A percentile compares a stretch with the other conserved stretches of the same genome.
phyloP scores from a whole-genome alignment of 1,284 basidiomycete species.

The Leccinum subfulvum region DNA sequence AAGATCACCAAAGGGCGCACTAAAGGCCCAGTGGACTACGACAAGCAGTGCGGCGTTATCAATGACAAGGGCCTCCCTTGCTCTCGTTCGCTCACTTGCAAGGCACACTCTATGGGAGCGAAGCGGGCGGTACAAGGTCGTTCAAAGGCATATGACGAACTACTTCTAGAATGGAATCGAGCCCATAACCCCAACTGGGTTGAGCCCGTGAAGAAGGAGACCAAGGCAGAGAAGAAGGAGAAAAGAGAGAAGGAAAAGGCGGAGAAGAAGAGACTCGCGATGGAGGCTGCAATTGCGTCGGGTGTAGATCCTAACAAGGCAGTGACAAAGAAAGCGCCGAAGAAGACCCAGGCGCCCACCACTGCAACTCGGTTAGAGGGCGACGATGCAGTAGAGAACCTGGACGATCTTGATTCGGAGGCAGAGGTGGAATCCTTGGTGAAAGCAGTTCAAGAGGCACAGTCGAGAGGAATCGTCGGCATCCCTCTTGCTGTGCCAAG shows the following conservation, averaged over 20 bases:
- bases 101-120: slow-evolving; percentile 96
- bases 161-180: slow-evolving; percentile 91
- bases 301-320: slow-evolving; percentile 49
- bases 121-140: slow-evolving; percentile 92
- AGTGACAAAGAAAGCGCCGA: slow-evolving; percentile 56
- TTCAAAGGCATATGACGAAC: slow-evolving; percentile 81
- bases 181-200: slow-evolving; percentile 91
- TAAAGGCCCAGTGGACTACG: slow-evolving; percentile 86
- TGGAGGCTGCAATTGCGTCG: slow-evolving; percentile 62
- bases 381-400: slow-evolving; percentile 67
- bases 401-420: slow-evolving; percentile 79
- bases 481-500: slow-evolving; percentile 49
- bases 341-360: slow-evolving; percentile 43
- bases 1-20: slow-evolving; percentile 74
- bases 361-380: slow-evolving; percentile 46
- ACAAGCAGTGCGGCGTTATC: slow-evolving; percentile 96
- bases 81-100: slow-evolving; percentile 96
- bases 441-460: slow-evolving; percentile 52
- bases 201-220: slow-evolving; percentile 85
- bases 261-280: slow-evolving; percentile 69
- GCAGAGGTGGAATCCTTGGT: slow-evolving; percentile 63
- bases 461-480: slow-evolving; percentile 49
- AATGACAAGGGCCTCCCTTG: slow-evolving; percentile 94
- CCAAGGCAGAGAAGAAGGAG: slow-evolving; percentile 79
- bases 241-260: slow-evolving; percentile 74